Base-by-base conservation (phyloP, 345 rosid species). In the Heritiera littoralis region DNA sequence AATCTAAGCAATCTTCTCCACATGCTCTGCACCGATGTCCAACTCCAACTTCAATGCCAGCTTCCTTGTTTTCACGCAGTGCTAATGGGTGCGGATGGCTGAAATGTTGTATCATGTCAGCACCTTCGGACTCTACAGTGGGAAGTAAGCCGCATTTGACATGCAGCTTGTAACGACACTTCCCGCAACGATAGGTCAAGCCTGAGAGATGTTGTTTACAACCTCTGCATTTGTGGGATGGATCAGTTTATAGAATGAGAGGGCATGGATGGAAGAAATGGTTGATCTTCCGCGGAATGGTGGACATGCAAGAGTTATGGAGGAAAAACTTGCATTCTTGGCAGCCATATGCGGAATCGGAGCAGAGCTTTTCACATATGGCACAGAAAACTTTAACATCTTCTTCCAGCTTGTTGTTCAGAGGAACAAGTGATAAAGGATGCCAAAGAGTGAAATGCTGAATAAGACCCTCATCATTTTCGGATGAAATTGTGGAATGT, bases 131-230 rank as follows among this genome's bases (percentile, higher is more conserved):
- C 18, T 79, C 51, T n/a, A 38, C 30, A n/a, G 72, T 63, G 3
- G 65, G 54, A 74, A 79, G 51, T 9, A 79, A 13, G 54, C 46
- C 78, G 45, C 81, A 73, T 51, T 74, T 71, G 30, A 65, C 45
- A 61, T 75, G 54, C 3, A 80, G 11, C 4, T 65, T 1, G n/a
- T 74, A 80, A 4, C 11, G 0, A 35, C 78, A 80, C 59, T 43
- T 41, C 1, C 28, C 49, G 59, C 82, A 80, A 32, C 48, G 8
- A 17, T 35, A 79, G 30, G 56, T 14, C 38, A 79, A 63, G 41
- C 32, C 32, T 20, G 72, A 72, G 49, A 28, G 11, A 0, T 3
- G 7, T 18, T 63, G 20, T 10, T 40, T 46, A 10, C 81, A 79
- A 51, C 40, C 77, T 28, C 9, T 14, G 20, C 81, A 79, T 9